Base-by-base conservation (phyloP, 192 early-diverging fungal species). In the Chytriomyces confervae region DNA sequence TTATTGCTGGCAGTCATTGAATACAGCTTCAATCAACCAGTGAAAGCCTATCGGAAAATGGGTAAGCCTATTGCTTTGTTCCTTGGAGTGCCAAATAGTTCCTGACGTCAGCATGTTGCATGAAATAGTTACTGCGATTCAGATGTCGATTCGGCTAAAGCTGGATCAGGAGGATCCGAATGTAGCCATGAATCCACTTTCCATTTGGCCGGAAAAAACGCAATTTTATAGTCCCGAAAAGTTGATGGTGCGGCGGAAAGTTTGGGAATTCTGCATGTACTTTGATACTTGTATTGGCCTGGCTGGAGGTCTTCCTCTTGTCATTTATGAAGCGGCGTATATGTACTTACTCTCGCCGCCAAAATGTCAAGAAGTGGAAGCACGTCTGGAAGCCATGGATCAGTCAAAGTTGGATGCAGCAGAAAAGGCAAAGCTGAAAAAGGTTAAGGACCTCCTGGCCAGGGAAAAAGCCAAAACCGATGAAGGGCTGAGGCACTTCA, bases 111-210 rank as follows among this genome's bases (percentile, higher is more conserved):
- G 2, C 1, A 36, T 36, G 36, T 36, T 36, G 36, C 16, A 47
- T 18, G 9, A 6, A 5, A 16, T 24, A 76, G 77, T 51, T 10
- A 6, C 29, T 13, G 77, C 77, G 8, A 78, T 78, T 46, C 66
- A 66, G 61, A 78, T 69, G 77, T 47, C 67, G 7, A 20, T 78
- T 27, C 50, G 77, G 43, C 60, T 78, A 16, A 69, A 71, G 24
- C n/a, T 78, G 36, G 77, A 78, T 49, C 66, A 60, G n/a, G 77
- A 78, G 47, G 77, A 78, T 49, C 45, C 67, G 8, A 62, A 69
- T 43, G 61, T 70, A 10, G 51, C 66, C 48, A 69, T 71, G 27
- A 78, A 78, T 62, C 77, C 77, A 9, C 47, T 78, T 24, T 71
- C 67, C 16, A 71, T 78, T 43, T 78, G 77, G 75, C 48, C 27